Conservation (phyloP, 352 stramenopile genomes). For the Pythium volutum region DNA sequence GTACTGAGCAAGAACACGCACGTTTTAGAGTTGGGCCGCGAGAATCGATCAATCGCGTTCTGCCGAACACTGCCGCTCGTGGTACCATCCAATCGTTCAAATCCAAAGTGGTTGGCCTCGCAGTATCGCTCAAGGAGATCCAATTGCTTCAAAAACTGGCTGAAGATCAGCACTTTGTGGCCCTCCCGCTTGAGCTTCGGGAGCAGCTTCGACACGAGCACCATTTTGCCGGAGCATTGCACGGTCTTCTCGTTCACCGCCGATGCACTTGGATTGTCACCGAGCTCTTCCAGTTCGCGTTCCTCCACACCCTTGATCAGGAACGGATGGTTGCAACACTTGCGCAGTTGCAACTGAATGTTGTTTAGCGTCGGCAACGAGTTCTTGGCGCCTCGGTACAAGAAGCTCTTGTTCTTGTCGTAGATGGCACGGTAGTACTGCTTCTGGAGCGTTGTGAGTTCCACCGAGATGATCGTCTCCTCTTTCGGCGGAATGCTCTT, state of each 20-base stretch:
- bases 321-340: conserved; percentile 91
- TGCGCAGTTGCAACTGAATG: conserved; percentile 90
- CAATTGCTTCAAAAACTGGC: conserved; percentile 98
- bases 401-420: conserved; percentile 94
- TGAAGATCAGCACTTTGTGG: conserved; percentile 99
- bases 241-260: conserved; percentile 93
- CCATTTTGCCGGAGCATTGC: conserved; percentile 98
- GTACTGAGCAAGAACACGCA: conserved; percentile 99
- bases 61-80: conserved; percentile 91
- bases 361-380: conserved; percentile 91
- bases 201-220: conserved; percentile 99
- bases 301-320: conserved; percentile 92
- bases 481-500: conserved; percentile 87
- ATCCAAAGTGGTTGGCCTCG: conserved; percentile 86
- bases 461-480: conserved; percentile 90
- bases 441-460: conserved; percentile 89
- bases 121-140: conserved; percentile 99
- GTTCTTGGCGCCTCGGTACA: conserved; percentile 77
- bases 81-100: conserved; percentile 97
- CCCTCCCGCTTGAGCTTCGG: conserved; percentile 95
- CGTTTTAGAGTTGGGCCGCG: conserved; percentile 88
- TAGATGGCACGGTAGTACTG: conserved; percentile 93
- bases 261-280: conserved; percentile 35
- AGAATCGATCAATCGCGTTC: conserved; percentile 83
- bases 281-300: conserved; percentile 75